Percentiles rank a stretch among this genome's conserved stretches.
Conservation (phyloP, 345 rosid species). For the Zanthoxylum bungeanum region DNA sequence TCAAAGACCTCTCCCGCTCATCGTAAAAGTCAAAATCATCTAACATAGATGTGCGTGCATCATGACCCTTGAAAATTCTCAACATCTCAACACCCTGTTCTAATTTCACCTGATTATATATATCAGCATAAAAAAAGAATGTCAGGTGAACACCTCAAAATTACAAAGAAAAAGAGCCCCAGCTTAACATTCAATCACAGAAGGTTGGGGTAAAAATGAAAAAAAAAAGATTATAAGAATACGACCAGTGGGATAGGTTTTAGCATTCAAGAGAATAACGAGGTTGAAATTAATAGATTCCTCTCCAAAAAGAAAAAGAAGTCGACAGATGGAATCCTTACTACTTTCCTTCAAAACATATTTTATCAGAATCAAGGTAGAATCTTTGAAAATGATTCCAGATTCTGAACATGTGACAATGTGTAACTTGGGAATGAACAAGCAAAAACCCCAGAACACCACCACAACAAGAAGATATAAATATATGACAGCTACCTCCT, state of each 20-base stretch:
- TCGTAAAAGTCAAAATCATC: slow-evolving; percentile 67
- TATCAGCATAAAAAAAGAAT: slow-evolving; percentile 7
- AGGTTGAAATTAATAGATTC: too few species aligned
- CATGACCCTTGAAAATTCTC: slow-evolving; percentile 60
- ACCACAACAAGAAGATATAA: not conserved
- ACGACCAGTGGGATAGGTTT: not conserved
- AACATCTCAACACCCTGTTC: slow-evolving; percentile 70
- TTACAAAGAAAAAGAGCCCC: not conserved
- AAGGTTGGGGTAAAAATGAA: not conserved
- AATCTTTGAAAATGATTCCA: not conserved
- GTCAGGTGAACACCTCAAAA: not conserved
- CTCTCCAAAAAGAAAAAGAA: not conserved
- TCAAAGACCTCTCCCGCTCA: slow-evolving; percentile 49
- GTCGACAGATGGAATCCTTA: not conserved
- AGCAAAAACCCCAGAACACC: not conserved
- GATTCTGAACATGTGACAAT: not conserved
- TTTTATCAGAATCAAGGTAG: not conserved
- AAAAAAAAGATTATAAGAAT: not conserved
- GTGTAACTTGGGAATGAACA: not conserved
- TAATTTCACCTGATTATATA: slow-evolving; percentile 51
- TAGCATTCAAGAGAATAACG: not conserved
- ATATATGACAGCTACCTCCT: slow-evolving; percentile 44
- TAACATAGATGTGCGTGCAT: slow-evolving; percentile 45
- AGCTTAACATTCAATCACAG: not conserved
- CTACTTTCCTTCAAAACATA: not conserved